Conservation (phyloP, 2,329 filamentous ascomycete species). For the Diaporthe sp. region DNA sequence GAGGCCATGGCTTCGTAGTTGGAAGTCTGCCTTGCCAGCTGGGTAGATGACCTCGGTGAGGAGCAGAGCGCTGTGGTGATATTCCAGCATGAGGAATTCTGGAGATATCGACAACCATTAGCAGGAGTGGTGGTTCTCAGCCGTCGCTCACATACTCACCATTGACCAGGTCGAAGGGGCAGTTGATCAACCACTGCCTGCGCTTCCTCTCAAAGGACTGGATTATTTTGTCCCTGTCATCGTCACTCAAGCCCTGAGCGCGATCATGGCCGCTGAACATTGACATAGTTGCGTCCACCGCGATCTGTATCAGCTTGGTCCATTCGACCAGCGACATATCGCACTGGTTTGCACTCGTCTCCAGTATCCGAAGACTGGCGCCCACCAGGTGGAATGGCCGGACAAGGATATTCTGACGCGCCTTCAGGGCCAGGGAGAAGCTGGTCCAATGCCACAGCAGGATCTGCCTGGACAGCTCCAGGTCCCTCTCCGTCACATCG, state of each 20-base stretch:
- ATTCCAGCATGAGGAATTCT: constrained; percentile 33
- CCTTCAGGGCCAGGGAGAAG: constrained; percentile 26
- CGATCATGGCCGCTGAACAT: constrained; percentile 12
- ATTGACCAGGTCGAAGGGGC: constrained; percentile 32
- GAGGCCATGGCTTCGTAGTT: constrained; percentile 20
- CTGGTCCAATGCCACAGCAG: constrained; percentile 31
- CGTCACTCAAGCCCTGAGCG: constrained; percentile 15
- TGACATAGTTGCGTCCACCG: not conserved
- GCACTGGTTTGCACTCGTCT: constrained; percentile 15
- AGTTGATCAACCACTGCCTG: constrained; percentile 31
- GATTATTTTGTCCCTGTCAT: constrained; percentile 27
- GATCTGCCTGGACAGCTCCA: constrained; percentile 25
- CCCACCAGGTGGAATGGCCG: constrained; percentile 2
- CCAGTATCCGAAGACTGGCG: constrained; percentile 23
- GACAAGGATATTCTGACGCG: constrained; percentile 2
- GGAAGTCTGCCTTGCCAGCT: constrained; percentile 27
- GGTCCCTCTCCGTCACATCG: constrained; percentile 16
- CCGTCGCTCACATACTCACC: not conserved
- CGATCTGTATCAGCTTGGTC: constrained; percentile 23
- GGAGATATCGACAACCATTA: not conserved
- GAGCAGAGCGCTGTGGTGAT: constrained; percentile 25
- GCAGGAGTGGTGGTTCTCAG: not conserved
- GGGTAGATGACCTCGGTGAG: constrained; percentile 33
- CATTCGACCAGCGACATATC: constrained; percentile 28
- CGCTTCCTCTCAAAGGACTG: constrained; percentile 24